These are phyloP conservation scores for Fusarium pseudograminearum DNA, from an alignment of 2,329 filamentous ascomycete species.

Conservation along the genomic window DNA sequence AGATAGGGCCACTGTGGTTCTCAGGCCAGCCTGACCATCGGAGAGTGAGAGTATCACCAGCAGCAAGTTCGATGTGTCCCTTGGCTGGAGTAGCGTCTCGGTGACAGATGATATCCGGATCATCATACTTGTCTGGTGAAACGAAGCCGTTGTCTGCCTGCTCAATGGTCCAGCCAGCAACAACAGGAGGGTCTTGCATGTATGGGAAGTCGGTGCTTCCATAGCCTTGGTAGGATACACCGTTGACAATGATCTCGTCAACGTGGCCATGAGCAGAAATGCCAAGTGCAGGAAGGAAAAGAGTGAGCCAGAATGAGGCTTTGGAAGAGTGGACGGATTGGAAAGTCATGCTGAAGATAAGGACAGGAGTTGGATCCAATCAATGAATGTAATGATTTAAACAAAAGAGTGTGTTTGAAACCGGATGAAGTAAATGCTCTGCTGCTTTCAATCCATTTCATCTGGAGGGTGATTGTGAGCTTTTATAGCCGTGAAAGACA, in stretches of 20 bases:
- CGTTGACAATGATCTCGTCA: slow-evolving; percentile 58
- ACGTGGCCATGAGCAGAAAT: slow-evolving; percentile 58
- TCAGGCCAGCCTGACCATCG: slow-evolving; percentile 64
- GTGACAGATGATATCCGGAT: slow-evolving; percentile 64
- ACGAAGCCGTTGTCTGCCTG: slow-evolving; percentile 62
- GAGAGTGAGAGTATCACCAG: slow-evolving; percentile 60
- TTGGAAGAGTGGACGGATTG: slow-evolving; percentile 17
- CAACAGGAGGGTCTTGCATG: slow-evolving; percentile 52
- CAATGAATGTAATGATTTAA: slow-evolving; percentile 25
- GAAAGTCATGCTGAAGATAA: slow-evolving; percentile 18
- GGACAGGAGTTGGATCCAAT: slow-evolving; percentile 2
- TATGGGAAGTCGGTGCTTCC: slow-evolving; percentile 54
- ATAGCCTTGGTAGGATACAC: slow-evolving; percentile 58
- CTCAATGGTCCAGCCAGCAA: slow-evolving; percentile 57
- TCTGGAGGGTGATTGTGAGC: neutral
- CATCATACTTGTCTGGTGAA: slow-evolving; percentile 57
- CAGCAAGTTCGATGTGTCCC: slow-evolving; percentile 56
- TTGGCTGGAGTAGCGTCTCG: slow-evolving; percentile 55
- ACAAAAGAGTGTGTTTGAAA: slow-evolving; percentile 14
- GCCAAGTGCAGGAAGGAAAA: slow-evolving; percentile 19
- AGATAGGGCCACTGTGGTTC: slow-evolving; percentile 61
- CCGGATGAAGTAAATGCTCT: neutral
- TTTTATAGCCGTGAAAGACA: slow-evolving; percentile 26
- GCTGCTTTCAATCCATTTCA: neutral
- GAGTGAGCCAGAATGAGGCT: slow-evolving; percentile 18